Conservation (phyloP, 805 yeast species). For the Saccharomycopsis sp. region DNA sequence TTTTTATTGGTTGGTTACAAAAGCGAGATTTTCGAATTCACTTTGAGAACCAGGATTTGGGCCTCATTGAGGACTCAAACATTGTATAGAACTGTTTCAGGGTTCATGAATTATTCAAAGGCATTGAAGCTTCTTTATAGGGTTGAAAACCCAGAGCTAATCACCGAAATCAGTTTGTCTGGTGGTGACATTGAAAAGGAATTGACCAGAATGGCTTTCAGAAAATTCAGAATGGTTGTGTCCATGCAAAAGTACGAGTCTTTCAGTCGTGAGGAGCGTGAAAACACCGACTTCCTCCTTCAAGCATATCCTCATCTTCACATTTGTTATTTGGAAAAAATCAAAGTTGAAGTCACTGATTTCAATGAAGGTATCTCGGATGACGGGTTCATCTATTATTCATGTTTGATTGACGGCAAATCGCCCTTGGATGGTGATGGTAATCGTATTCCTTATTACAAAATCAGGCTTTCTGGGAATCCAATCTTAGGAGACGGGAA, state of each 20-base stretch:
- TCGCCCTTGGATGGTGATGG: constrained; percentile 66
- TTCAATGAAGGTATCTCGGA: constrained; percentile 62
- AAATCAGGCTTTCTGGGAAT: constrained; percentile 72
- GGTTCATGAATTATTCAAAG: constrained; percentile 96
- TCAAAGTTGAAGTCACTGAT: constrained; percentile 74
- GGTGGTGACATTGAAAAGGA: constrained; percentile 62
- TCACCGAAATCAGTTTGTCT: constrained; percentile 66
- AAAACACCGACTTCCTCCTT: constrained; percentile 70
- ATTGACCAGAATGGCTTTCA: constrained; percentile 62
- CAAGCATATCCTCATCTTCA: constrained; percentile 80
- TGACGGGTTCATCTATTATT: constrained; percentile 47
- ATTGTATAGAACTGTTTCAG: constrained; percentile 91
- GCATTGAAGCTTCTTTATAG: constrained; percentile 89
- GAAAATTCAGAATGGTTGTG: constrained; percentile 73
- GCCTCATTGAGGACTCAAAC: constrained; percentile 97
- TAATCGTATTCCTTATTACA: constrained; percentile 66
- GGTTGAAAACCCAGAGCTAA: constrained; percentile 91
- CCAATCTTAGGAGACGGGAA: constrained; percentile 86
- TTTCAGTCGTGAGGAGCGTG: constrained; percentile 66
- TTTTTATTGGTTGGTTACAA: constrained; percentile 96
- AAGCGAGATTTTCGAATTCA: constrained; percentile 94
- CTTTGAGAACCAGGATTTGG: constrained; percentile 95
- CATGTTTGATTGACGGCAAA: constrained; percentile 74
- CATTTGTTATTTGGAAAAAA: constrained; percentile 92
- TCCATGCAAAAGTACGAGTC: constrained; percentile 79